Base-by-base conservation (phyloP, 2,329 filamentous ascomycete genomes). In the Fusarium luffae region DNA sequence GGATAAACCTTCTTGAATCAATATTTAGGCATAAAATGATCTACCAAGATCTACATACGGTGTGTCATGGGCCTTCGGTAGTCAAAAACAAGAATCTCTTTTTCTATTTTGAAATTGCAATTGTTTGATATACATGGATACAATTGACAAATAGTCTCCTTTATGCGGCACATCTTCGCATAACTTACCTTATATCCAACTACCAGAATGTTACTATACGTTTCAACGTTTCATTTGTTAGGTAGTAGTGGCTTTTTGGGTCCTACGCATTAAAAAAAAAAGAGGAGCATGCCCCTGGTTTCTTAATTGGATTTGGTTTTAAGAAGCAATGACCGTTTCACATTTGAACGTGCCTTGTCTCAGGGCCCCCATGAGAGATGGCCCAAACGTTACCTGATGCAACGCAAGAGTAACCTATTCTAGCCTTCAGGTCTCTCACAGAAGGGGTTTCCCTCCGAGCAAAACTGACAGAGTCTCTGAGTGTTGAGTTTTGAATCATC, bases 321-420 rank as follows among this genome's bases (percentile, higher is more conserved):
- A 30, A 41, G 49, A 51, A 51, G 49, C 23, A 51, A 51, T 27
- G 63, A 65, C 55, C 63, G 72, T 74, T 74, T 74, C 72, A 74
- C 59, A 69, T 68, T 54, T 74, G 30, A 44, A 49, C 48, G 32
- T 51, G 48, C 67, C 21, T 18, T 64, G 73, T 75, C 72, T 75
- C 73, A 75, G 49, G 73, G 64, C 65, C 59, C 63, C 59, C 48
- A 60, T 49, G 10, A 37, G 34, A 37, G 18, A 37, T 37, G 23
- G 55, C 54, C 68, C 54, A 71, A 72, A 68, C 69, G 70, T 62
- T 59, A 74, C 70, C 59, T 69, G 54, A 63, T 57, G 65, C 71
- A 41, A 51, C 49, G 30, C 32, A 51, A 41, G 19, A 37, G 18
- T 37, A 37, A 37, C 34, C 34, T 37, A 37, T 37, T 37, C n/a